Conservation (phyloP, 1,284 basidiomycete species). For the Ceratobasidium sp. region DNA sequence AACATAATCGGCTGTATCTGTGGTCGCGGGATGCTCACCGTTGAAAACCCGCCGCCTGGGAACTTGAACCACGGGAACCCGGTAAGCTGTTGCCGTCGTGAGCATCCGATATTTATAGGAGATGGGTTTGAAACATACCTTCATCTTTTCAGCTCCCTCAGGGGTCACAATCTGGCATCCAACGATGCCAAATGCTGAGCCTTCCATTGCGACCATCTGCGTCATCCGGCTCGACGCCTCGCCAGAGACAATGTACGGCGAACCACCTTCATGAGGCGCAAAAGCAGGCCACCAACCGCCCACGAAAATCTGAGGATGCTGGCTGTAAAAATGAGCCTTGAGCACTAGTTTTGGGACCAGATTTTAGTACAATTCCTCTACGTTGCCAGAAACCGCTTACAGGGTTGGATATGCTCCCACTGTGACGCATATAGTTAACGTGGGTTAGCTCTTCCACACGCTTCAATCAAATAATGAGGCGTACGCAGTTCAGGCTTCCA, state of each 20-base stretch:
- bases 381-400: background rate
- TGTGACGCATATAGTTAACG: background rate
- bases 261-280: conserved; percentile 15
- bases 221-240: conserved; percentile 29
- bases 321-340: conserved; percentile 31
- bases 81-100: background rate
- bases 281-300: conserved; percentile 31
- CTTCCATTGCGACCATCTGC: conserved; percentile 35
- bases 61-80: conserved; percentile 36
- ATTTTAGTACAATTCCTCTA: background rate
- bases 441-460: too few species aligned
- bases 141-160: conserved; percentile 30
- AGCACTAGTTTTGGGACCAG: background rate
- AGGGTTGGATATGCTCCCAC: conserved; percentile 29
- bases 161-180: conserved; percentile 21
- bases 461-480: background rate
- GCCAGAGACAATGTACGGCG: conserved; percentile 31
- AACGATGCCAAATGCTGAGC: conserved; percentile 23
- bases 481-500: conserved; percentile 54
- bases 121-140: background rate
- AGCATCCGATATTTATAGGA: background rate
- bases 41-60: conserved; percentile 30
- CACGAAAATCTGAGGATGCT: conserved; percentile 27
- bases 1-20: background rate
- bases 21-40: background rate